Evolutionary conservation across 1,284 basidiomycete species (phyloP).

Genomic region (Moesziomyces sp.): DNA sequence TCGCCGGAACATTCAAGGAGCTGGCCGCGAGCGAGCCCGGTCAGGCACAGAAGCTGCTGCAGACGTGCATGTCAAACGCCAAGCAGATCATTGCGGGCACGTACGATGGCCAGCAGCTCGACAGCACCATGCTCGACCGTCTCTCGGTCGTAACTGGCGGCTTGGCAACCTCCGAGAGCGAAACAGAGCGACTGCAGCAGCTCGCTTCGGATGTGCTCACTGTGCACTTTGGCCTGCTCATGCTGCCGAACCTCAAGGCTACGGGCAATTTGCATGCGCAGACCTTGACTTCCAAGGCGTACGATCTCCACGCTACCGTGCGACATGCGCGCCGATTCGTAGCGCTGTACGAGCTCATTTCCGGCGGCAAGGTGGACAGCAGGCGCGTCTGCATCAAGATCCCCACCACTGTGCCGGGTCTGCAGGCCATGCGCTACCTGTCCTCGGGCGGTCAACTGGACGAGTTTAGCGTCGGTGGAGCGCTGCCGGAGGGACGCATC

Average conservation of each 20-base stretch:
- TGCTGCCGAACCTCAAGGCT: constrained; percentile 21
- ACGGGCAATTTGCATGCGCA: constrained; percentile 27
- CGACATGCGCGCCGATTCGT: constrained; percentile 27
- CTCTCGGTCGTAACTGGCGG: constrained; percentile 8
- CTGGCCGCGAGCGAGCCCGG: constrained; percentile 1
- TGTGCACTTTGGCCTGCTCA: constrained; percentile 25
- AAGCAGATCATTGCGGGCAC: constrained; percentile 14
- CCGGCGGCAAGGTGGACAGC: not conserved
- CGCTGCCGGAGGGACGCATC: constrained; percentile 17
- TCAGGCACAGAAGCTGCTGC: constrained; percentile 15
- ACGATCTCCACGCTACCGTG: constrained; percentile 16
- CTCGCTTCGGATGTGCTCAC: constrained; percentile 30
- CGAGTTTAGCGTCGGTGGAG: constrained; percentile 17
- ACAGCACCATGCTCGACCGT: constrained; percentile 1
- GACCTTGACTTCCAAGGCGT: constrained; percentile 22
- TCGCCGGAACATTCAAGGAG: constrained; percentile 5
- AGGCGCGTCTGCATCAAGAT: constrained; percentile 28
- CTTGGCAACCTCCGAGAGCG: constrained; percentile 8
- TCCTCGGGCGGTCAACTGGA: constrained; percentile 23
- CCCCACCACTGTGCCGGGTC: constrained; percentile 22
- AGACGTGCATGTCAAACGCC: constrained; percentile 1
- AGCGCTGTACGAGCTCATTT: constrained; percentile 26
- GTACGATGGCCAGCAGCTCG: constrained; percentile 11
- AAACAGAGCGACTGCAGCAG: constrained; percentile 9
- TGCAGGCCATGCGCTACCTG: constrained; percentile 37